Conservation (phyloP, 108 stramenopile genomes). For the Fistulifera solaris region DNA sequence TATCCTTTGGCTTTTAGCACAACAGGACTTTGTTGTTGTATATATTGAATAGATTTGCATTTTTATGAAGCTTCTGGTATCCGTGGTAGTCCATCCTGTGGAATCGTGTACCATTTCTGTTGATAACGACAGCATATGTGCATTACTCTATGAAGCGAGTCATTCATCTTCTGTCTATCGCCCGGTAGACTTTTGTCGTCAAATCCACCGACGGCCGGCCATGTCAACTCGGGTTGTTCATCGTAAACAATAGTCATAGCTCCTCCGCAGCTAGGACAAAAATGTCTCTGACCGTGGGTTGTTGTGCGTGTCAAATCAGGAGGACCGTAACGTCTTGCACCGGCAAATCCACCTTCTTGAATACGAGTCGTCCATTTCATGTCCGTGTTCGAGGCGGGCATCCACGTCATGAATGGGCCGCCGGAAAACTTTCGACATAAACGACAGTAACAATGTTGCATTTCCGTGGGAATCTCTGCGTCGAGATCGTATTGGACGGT, state of each 20-base stretch:
- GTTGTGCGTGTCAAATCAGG: constrained; percentile 17
- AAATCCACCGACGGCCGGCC: constrained; percentile 27
- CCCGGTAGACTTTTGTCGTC: constrained; percentile 22
- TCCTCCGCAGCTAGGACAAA: constrained; percentile 21
- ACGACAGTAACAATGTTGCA: constrained; percentile 35
- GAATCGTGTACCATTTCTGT: constrained; percentile 22
- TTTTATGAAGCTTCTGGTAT: constrained; percentile 21
- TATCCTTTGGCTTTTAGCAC: too few relatives aligned
- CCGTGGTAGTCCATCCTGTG: constrained; percentile 19
- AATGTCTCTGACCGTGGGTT: constrained; percentile 23
- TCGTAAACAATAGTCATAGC: constrained; percentile 38
- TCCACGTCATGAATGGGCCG: constrained; percentile 26
- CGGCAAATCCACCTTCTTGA: too few relatives aligned
- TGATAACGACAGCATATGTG: constrained; percentile 31
- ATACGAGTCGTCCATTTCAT: constrained; percentile 14
- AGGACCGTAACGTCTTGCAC: neutral
- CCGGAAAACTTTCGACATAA: constrained; percentile 30
- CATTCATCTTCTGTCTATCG: constrained; percentile 5
- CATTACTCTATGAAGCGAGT: constrained; percentile 15
- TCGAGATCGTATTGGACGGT: constrained; percentile 16
- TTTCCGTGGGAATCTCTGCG: constrained; percentile 10
- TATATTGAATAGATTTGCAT: neutral
- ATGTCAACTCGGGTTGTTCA: constrained; percentile 21
- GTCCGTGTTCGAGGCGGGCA: constrained; percentile 18
- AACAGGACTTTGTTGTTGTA: too few relatives aligned